phyloP scores from a whole-genome alignment of 2,329 filamentous ascomycete genomes.

The Raffaelea ambrosiae region DNA sequence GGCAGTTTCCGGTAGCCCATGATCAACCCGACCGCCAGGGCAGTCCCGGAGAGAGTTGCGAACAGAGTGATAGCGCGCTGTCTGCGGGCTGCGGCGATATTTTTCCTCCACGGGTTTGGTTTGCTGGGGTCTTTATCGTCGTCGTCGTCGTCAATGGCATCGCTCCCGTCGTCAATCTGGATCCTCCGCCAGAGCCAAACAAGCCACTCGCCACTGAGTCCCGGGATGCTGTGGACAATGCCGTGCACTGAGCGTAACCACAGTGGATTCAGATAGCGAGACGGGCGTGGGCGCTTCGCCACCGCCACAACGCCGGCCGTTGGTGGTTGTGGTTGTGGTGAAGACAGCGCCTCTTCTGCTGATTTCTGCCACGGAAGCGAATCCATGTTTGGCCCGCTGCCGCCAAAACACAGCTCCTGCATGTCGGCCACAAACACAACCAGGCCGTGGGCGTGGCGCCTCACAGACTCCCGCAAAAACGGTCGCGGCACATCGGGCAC shows the following conservation, averaged over 20 bases:
- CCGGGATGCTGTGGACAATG: constrained; percentile 21
- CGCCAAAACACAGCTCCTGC: constrained; percentile 6
- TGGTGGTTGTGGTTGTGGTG: background rate
- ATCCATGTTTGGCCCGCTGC: background rate
- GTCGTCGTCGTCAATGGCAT: constrained; percentile 4
- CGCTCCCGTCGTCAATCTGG: constrained; percentile 16
- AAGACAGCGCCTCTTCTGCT: background rate
- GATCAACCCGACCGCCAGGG: constrained; percentile 26
- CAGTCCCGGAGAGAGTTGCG: constrained; percentile 27
- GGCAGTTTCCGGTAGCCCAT: constrained; percentile 30
- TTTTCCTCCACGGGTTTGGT: background rate
- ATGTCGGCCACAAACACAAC: constrained; percentile 11
- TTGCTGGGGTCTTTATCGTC: background rate
- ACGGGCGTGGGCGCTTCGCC: no score
- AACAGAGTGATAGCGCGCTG: constrained; percentile 22
- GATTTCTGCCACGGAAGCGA: background rate
- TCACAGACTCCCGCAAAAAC: constrained; percentile 21
- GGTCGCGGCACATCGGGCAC: constrained; percentile 24
- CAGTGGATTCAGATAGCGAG: constrained; percentile 2
- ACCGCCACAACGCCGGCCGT: no score
- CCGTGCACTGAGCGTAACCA: constrained; percentile 21
- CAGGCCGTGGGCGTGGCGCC: constrained; percentile 8
- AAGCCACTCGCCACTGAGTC: constrained; percentile 24
- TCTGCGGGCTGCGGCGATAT: constrained; percentile 9
- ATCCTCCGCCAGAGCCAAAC: constrained; percentile 16